Evolutionary conservation across 345 rosid species (phyloP).

Genomic region (Aquilaria malaccensis): DNA sequence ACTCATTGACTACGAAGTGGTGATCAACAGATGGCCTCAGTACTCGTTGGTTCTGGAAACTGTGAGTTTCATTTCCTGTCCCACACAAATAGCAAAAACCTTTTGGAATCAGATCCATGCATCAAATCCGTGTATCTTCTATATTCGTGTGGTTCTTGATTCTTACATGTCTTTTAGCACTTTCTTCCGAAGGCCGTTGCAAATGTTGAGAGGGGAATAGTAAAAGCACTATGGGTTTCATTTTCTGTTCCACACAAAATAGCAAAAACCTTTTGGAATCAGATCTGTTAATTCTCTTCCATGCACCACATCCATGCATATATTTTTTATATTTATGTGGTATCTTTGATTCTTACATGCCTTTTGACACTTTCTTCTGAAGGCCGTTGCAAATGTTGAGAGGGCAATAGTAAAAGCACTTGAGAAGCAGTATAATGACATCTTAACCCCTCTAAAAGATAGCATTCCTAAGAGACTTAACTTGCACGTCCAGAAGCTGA

Average conservation of each 20-base stretch:
- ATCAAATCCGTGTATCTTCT: too few relatives aligned
- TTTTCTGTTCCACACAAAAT: too few relatives aligned
- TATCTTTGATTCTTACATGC: too few relatives aligned
- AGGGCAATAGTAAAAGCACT: conserved; percentile 78
- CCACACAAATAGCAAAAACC: neutral
- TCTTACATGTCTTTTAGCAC: neutral
- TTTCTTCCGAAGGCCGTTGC: conserved; percentile 53
- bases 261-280: too few relatives aligned
- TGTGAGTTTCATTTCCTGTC: conserved; percentile 35
- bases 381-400: conserved; percentile 81
- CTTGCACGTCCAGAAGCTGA: conserved; percentile 92
- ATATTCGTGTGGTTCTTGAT: too few relatives aligned
- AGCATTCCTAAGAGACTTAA: conserved; percentile 82
- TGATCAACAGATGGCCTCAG: conserved; percentile 90
- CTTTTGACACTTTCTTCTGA: neutral
- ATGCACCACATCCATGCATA: too few relatives aligned
- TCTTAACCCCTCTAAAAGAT: conserved; percentile 80
- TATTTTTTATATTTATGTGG: too few relatives aligned
- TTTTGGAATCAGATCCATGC: too few relatives aligned
- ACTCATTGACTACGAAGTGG: conserved; percentile 75
- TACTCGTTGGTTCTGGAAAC: conserved; percentile 79
- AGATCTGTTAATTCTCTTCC: too few relatives aligned
- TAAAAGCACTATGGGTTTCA: conserved; percentile 40
- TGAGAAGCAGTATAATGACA: conserved; percentile 86
- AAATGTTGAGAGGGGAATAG: conserved; percentile 70